These are phyloP conservation scores for Hypoxylon fragiforme DNA, from an alignment of 495 filamentous ascomycete genomes.

Conservation along the genomic window DNA sequence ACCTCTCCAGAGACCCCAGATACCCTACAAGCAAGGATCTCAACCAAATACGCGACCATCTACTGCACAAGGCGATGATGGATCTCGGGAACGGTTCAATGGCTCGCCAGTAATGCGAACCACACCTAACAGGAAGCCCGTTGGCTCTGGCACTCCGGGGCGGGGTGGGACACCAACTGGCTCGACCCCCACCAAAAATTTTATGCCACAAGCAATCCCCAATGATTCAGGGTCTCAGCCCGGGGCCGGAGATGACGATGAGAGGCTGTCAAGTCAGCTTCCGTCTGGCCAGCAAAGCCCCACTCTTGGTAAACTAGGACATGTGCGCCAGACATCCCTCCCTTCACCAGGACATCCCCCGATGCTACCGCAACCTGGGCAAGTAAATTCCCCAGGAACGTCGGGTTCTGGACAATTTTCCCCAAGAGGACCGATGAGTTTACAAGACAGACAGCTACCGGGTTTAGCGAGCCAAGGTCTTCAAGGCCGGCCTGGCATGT, in stretches of 20 bases:
- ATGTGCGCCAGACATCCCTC: constrained; percentile 33
- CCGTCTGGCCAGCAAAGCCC: constrained; percentile 35
- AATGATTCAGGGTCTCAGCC: constrained; percentile 14
- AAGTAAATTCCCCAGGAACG: constrained; percentile 8
- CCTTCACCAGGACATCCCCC: constrained; percentile 32
- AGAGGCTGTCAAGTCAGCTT: constrained; percentile 25
- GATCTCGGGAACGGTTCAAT: constrained; percentile 16
- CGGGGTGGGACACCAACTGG: constrained; percentile 18
- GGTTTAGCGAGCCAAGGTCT: neutral
- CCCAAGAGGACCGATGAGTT: neutral
- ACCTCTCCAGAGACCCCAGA: constrained; percentile 12
- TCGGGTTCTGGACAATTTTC: constrained; percentile 7
- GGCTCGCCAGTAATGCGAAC: constrained; percentile 2
- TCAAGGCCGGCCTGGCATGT: constrained; percentile 6
- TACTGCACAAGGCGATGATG: neutral
- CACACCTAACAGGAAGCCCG: constrained; percentile 36
- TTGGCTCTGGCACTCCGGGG: constrained; percentile 22
- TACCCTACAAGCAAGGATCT: constrained; percentile 15
- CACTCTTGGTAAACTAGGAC: constrained; percentile 28
- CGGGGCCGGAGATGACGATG: constrained; percentile 21
- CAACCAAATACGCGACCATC: constrained; percentile 17
- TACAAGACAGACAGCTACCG: constrained; percentile 7
- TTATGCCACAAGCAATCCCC: neutral
- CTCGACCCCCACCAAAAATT: constrained; percentile 5
- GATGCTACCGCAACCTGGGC: constrained; percentile 21